phyloP scores from a whole-genome alignment of 345 rosid species.

The Xanthoceras sorbifolium region DNA sequence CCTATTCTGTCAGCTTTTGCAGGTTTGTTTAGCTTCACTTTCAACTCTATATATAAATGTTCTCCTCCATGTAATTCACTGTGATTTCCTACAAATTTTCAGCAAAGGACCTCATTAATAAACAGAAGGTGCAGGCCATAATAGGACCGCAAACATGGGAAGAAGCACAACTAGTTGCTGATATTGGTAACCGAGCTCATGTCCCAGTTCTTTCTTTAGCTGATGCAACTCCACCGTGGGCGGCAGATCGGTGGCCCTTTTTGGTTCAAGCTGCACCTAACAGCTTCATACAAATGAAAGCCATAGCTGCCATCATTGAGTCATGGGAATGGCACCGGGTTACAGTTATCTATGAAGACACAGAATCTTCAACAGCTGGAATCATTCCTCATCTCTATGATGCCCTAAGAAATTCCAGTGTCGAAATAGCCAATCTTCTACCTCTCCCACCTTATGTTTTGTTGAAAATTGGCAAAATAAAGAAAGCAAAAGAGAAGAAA shows the following conservation, averaged over 20 bases:
- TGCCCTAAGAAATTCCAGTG: not conserved
- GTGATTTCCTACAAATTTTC: not conserved
- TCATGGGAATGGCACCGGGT: slow-evolving; percentile 21
- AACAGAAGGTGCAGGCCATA: slow-evolving; percentile 13
- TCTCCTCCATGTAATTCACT: not conserved
- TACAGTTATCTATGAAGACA: slow-evolving; percentile 10
- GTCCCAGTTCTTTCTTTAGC: slow-evolving; percentile 19
- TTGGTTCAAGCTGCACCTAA: slow-evolving; percentile 13
- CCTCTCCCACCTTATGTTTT: slow-evolving; percentile 12
- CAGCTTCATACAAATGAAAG: slow-evolving; percentile 10
- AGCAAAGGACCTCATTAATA: not conserved
- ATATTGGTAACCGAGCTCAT: not conserved
- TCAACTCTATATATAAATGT: not conserved
- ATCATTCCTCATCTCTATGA: slow-evolving; percentile 9
- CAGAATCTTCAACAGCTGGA: slow-evolving; percentile 5
- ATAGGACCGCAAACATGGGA: slow-evolving; percentile 24
- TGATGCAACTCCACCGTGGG: slow-evolving; percentile 19
- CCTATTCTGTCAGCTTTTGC: not conserved
- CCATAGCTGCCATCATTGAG: slow-evolving; percentile 11
- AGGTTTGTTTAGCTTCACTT: not conserved
- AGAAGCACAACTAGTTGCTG: slow-evolving; percentile 18
- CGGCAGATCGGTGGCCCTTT: slow-evolving; percentile 16
- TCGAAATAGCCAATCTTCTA: not conserved
- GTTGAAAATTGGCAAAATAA: no score
- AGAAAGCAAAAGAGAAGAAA: no score